Conservation (phyloP, 371 early-diverging fungal genomes). For the Polyrhizophydium stewartii region DNA sequence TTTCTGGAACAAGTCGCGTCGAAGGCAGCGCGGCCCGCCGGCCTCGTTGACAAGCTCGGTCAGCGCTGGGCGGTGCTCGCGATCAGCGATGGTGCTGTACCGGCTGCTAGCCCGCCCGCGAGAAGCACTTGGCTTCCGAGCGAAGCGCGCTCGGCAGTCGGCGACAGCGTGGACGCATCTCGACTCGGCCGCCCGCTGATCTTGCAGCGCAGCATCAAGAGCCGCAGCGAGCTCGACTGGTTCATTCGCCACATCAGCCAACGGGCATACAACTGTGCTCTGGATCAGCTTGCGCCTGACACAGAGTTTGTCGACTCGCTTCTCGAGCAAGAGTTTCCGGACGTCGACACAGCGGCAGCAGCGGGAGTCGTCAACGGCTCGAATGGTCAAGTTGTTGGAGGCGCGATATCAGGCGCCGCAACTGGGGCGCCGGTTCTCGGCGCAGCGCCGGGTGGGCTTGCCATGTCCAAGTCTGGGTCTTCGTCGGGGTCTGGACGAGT, state of each 20-base stretch:
- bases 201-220: conserved; percentile 61
- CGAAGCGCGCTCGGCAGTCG: background rate
- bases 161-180: background rate
- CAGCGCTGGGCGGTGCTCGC: conserved; percentile 5
- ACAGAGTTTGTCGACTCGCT: conserved; percentile 68
- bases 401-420: too few species aligned
- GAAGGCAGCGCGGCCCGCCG: conserved; percentile 41
- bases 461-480: too few species aligned
- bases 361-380: too few species aligned
- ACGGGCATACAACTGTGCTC: conserved; percentile 70
- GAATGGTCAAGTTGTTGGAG: too few species aligned
- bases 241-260: conserved; percentile 71
- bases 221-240: conserved; percentile 64
- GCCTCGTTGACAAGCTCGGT: conserved; percentile 58
- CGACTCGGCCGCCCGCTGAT: conserved; percentile 60
- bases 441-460: too few species aligned
- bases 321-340: conserved; percentile 67
- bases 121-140: background rate
- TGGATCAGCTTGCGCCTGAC: conserved; percentile 66
- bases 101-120: background rate
- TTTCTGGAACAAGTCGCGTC: conserved; percentile 42
- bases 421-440: too few species aligned
- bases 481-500: conserved; percentile 2
- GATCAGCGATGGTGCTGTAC: background rate
- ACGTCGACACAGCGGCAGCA: too few species aligned